Conservation (phyloP, 768 basidiomycete genomes). For the Mycena vulgaris region DNA sequence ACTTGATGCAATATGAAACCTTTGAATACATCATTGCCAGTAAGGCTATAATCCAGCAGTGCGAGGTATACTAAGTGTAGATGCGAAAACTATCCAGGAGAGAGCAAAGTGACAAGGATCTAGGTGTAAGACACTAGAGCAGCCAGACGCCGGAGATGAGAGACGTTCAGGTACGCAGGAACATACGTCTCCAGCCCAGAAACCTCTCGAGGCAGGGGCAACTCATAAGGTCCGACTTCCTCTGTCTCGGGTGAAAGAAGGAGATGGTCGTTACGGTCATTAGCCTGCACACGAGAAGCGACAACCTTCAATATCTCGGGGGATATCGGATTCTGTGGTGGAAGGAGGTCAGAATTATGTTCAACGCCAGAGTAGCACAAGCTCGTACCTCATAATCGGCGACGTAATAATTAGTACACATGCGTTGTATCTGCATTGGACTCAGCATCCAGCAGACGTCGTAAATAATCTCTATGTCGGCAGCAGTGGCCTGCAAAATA, state of each 20-base stretch:
- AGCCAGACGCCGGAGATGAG: constrained; percentile 89
- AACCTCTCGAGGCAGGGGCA: constrained; percentile 94
- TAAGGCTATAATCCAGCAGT: constrained; percentile 59
- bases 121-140: constrained; percentile 84
- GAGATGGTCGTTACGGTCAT: constrained; percentile 97
- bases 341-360: neutral
- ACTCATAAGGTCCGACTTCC: constrained; percentile 96
- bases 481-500: constrained; percentile 80
- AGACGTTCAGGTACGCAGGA: constrained; percentile 91
- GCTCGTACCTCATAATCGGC: constrained; percentile 94
- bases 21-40: constrained; percentile 57
- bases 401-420: constrained; percentile 99
- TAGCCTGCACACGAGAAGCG: constrained; percentile 94
- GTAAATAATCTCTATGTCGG: constrained; percentile 99
- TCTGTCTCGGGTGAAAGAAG: constrained; percentile 97
- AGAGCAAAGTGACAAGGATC: constrained; percentile 20
- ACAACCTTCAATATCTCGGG: constrained; percentile 98
- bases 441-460: constrained; percentile 99
- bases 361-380: neutral
- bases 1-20: constrained; percentile 37
- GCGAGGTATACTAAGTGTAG: constrained; percentile 57
- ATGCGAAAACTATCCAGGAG: constrained; percentile 39
- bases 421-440: constrained; percentile 98
- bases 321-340: constrained; percentile 89
- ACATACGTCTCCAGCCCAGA: constrained; percentile 97